These are phyloP conservation scores for Hypoxylon lenormandii DNA, from an alignment of 495 filamentous ascomycete species.

Conservation along the genomic window DNA sequence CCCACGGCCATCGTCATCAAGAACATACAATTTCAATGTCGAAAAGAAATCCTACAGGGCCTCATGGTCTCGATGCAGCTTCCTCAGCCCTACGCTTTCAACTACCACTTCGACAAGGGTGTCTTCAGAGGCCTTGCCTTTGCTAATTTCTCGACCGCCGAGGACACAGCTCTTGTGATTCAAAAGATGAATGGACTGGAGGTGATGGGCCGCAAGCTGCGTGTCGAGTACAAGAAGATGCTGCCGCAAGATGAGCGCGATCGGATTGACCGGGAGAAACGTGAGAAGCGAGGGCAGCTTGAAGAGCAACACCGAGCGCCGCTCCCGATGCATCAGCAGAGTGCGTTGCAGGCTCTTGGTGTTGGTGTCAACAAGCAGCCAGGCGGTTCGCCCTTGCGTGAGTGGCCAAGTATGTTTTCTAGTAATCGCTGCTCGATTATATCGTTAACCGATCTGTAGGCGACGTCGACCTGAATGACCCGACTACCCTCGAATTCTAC, in stretches of 20 bases:
- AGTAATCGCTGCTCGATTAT: not conserved
- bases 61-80: slow-evolving; percentile 92
- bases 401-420: slow-evolving; percentile 20
- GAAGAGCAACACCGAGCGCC: slow-evolving; percentile 89
- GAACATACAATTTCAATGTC: slow-evolving; percentile 98
- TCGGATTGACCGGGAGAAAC: slow-evolving; percentile 95
- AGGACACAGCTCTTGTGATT: slow-evolving; percentile 92
- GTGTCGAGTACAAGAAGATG: slow-evolving; percentile 99
- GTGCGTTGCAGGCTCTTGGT: slow-evolving; percentile 83
- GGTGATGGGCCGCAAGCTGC: slow-evolving; percentile 89
- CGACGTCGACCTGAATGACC: slow-evolving; percentile 93
- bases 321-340: slow-evolving; percentile 78
- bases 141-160: slow-evolving; percentile 95
- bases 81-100: slow-evolving; percentile 96
- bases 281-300: slow-evolving; percentile 93
- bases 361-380: slow-evolving; percentile 64
- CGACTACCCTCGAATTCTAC: slow-evolving; percentile 85
- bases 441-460: slow-evolving; percentile 42
- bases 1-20: slow-evolving; percentile 99
- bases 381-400: slow-evolving; percentile 54
- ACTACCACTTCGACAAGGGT: slow-evolving; percentile 98
- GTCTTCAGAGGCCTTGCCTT: slow-evolving; percentile 97
- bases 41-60: slow-evolving; percentile 91
- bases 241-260: slow-evolving; percentile 92
- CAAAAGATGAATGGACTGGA: slow-evolving; percentile 93